A percentile compares a stretch with the other conserved stretches of the same genome.
These are phyloP conservation scores for Zygoascus hellenicus DNA, from an alignment of 1,139 yeast species.

Conservation along the genomic window DNA sequence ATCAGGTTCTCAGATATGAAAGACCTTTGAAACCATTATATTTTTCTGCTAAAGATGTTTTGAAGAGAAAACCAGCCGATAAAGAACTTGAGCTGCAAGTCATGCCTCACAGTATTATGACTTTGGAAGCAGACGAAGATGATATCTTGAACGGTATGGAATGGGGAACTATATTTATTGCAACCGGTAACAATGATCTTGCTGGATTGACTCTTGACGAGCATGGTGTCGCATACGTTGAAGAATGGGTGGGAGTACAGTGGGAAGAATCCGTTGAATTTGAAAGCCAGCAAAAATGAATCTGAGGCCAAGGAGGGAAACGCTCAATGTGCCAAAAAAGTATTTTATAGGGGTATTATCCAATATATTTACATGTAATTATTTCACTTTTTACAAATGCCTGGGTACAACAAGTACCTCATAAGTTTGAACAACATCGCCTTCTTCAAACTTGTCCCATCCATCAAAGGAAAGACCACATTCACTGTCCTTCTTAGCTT, in stretches of 20 bases:
- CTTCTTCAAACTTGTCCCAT: slow-evolving; percentile 67
- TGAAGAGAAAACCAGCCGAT: slow-evolving; percentile 46
- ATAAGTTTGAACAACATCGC: slow-evolving; percentile 69
- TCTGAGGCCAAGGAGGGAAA: neutral
- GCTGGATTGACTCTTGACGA: slow-evolving; percentile 52
- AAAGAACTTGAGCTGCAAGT: slow-evolving; percentile 80
- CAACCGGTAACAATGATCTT: slow-evolving; percentile 70
- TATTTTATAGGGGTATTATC: neutral
- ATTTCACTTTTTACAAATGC: slow-evolving; percentile 43
- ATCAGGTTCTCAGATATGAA: slow-evolving; percentile 80
- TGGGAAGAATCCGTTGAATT: slow-evolving; percentile 54
- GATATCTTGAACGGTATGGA: slow-evolving; percentile 75
- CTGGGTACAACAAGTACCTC: slow-evolving; percentile 68
- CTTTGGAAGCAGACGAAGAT: slow-evolving; percentile 63
- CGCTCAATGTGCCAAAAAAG: slow-evolving; percentile 1
- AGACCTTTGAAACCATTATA: slow-evolving; percentile 57
- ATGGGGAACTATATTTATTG: slow-evolving; percentile 92
- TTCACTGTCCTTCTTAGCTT: slow-evolving; percentile 79
- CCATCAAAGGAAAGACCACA: slow-evolving; percentile 76
- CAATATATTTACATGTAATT: neutral
- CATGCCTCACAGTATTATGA: slow-evolving; percentile 89
- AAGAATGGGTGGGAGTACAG: slow-evolving; percentile 92
- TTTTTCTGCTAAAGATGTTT: slow-evolving; percentile 57
- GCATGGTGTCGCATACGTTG: slow-evolving; percentile 69
- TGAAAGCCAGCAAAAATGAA: neutral